These are phyloP conservation scores for Asterophora parasitica DNA, from an alignment of 768 basidiomycete genomes.

Conservation along the genomic window DNA sequence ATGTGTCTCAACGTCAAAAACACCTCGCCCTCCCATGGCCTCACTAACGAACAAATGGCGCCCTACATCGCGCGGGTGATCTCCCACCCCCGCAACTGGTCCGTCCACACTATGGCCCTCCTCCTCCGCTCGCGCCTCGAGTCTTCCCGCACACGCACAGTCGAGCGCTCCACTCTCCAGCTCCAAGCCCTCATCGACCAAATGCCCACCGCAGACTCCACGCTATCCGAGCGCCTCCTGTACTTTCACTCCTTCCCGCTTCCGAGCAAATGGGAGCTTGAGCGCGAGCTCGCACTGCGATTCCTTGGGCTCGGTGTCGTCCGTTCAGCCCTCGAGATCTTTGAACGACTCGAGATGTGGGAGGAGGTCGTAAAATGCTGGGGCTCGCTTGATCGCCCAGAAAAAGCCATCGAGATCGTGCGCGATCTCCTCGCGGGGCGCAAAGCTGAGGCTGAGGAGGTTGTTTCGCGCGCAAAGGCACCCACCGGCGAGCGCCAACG, in stretches of 20 bases:
- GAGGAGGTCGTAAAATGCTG: conserved; percentile 92
- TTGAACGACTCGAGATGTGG: conserved; percentile 96
- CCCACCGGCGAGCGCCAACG: conserved; percentile 35
- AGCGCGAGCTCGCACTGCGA: conserved; percentile 81
- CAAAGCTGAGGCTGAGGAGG: conserved; percentile 77
- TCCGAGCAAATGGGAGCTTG: conserved; percentile 91
- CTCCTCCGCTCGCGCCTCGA: conserved; percentile 91
- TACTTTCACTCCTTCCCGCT: conserved; percentile 80
- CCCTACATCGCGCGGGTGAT: conserved; percentile 91
- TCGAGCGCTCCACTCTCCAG: conserved; percentile 89
- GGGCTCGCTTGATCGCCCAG: conserved; percentile 72
- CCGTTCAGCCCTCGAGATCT: conserved; percentile 89
- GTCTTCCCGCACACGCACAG: conserved; percentile 81
- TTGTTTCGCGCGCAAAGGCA: conserved; percentile 57
- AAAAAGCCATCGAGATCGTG: conserved; percentile 77
- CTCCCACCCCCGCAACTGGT: conserved; percentile 90
- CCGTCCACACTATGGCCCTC: conserved; percentile 93
- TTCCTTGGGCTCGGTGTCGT: conserved; percentile 84
- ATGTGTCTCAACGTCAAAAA: conserved; percentile 90
- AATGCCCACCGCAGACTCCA: conserved; percentile 85
- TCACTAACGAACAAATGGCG: conserved; percentile 88
- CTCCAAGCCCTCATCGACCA: conserved; percentile 95
- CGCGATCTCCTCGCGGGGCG: conserved; percentile 79
- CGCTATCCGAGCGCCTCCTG: conserved; percentile 64
- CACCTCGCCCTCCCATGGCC: conserved; percentile 82